Conservation (phyloP, 1,284 basidiomycete species). For the Ustilago curta region DNA sequence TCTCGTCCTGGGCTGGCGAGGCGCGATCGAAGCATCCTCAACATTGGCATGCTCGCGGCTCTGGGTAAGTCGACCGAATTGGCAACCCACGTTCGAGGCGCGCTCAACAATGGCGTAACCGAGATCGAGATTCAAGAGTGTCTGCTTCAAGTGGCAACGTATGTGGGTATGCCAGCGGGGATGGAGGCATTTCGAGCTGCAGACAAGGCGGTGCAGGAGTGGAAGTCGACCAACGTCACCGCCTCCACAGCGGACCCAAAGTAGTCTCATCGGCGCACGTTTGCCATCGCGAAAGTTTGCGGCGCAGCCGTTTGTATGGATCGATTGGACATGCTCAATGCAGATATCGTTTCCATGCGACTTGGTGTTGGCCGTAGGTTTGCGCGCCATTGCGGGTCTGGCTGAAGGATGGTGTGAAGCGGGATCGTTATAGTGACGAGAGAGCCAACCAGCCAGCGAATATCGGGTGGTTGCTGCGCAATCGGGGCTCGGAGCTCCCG, state of each 20-base stretch:
- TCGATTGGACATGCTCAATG: too few species aligned
- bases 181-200: constrained; percentile 45
- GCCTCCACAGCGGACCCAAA: neutral
- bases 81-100: constrained; percentile 40
- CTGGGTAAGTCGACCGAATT: constrained; percentile 42
- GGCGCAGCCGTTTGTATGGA: neutral
- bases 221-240: constrained; percentile 25
- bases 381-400: neutral
- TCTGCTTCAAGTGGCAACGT: constrained; percentile 42
- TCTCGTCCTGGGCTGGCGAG: constrained; percentile 31
- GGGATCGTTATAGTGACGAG: neutral
- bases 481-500: neutral
- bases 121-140: constrained; percentile 41
- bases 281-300: neutral
- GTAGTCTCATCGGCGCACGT: neutral
- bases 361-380: neutral
- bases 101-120: constrained; percentile 50
- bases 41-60: constrained; percentile 44
- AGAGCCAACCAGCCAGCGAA: too few species aligned
- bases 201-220: constrained; percentile 48
- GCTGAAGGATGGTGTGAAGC: neutral
- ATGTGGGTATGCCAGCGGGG: constrained; percentile 48
- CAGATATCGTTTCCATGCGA: neutral
- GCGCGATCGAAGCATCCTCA: constrained; percentile 46
- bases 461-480: too few species aligned